Evolutionary conservation across 805 yeast species (phyloP).

Genomic region (Candida silvatica): DNA sequence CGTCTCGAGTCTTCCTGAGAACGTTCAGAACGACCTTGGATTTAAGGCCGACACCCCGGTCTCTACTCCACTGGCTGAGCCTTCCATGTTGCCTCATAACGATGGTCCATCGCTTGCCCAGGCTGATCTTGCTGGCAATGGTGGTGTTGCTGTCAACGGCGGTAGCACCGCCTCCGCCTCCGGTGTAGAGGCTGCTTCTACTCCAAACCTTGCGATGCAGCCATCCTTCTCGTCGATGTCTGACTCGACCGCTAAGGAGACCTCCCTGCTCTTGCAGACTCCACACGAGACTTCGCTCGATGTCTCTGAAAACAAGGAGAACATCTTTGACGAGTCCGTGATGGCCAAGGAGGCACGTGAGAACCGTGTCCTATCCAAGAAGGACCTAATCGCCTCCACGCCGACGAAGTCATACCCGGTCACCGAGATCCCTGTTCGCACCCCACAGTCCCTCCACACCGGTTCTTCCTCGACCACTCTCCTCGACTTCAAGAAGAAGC

Average conservation of each 20-base stretch:
- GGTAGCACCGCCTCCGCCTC: slow-evolving; percentile 1
- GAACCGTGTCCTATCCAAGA: background rate
- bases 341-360: background rate
- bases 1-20: slow-evolving; percentile 12
- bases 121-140: too few relatives aligned
- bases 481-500: slow-evolving; percentile 8
- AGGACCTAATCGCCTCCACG: slow-evolving; percentile 6
- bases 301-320: slow-evolving; percentile 39
- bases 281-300: slow-evolving; percentile 14
- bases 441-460: background rate
- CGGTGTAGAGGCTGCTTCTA: slow-evolving; percentile 1
- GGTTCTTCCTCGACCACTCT: too few relatives aligned
- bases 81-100: too few relatives aligned
- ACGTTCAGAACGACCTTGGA: slow-evolving; percentile 13
- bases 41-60: slow-evolving; percentile 1
- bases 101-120: too few relatives aligned
- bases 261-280: background rate
- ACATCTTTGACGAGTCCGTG: slow-evolving; percentile 23
- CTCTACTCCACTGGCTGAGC: too few relatives aligned
- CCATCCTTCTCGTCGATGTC: background rate
- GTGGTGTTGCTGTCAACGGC: background rate
- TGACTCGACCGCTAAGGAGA: slow-evolving; percentile 1
- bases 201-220: slow-evolving; percentile 1
- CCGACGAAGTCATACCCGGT: too few relatives aligned
- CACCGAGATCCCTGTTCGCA: background rate